Base-by-base conservation (phyloP, 371 early-diverging fungal species). In the Vairimorpha apis region DNA sequence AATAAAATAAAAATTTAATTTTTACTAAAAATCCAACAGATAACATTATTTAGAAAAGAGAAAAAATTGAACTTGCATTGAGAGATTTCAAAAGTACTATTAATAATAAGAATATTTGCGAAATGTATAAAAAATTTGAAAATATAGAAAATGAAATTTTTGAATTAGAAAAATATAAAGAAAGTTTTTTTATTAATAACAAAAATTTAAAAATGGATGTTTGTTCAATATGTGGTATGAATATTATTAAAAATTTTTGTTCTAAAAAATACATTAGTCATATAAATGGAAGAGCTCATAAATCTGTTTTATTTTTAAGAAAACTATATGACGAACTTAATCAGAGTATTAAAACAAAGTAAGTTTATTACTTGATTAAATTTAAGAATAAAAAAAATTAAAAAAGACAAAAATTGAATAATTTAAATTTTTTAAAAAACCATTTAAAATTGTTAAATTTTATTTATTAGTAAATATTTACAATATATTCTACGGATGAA, bases 321-420 rank as follows among this genome's bases (percentile, higher is more conserved):
- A 41, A 51, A 16, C 35, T 51, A 51, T 25, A 51, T 16, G 51
- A 32, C 0, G 51, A 70, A 3, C 62, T 70, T 18, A 49, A n/a
- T n/a, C n/a, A n/a, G n/a, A n/a, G n/a, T n/a, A n/a, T n/a, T n/a
- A 41, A 37, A 51, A 70, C 27, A 70, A 70, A 62, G 32, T 45
- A 25, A 35, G 56, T 30, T 32, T 35, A 35, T 3, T 27, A 53
- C 21, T 10, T 41, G 8, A 41, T 10, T 16, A 41, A 41, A 41
- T 41, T 10, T 41, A 41, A 10, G 43, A 41, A 16, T 16, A 10
- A n/a, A n/a, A n/a, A n/a, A n/a, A n/a, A n/a, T n/a, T n/a, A n/a
- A n/a, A n/a, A n/a, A n/a, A n/a, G n/a, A n/a, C n/a, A n/a, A n/a
- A n/a, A n/a, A n/a, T n/a, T n/a, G n/a, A n/a, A n/a, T n/a, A n/a